A percentile compares a stretch with the other conserved stretches of the same genome.
phyloP scores from a whole-genome alignment of 2,329 filamentous ascomycete genomes.

The Aspergillus sp. region DNA sequence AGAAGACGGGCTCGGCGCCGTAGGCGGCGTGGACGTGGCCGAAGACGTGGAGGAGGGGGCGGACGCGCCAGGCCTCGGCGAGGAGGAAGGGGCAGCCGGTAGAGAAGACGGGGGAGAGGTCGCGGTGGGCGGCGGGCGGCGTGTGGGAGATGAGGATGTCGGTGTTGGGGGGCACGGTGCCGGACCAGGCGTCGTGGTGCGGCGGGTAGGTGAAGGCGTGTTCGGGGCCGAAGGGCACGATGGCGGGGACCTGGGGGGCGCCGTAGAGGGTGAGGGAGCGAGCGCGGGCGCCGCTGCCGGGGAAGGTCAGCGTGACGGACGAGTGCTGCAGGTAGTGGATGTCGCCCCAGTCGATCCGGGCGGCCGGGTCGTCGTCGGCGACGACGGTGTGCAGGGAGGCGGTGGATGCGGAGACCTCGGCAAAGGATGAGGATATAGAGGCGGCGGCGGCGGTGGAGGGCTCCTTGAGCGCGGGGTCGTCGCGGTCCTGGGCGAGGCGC shows the following conservation, averaged over 20 bases:
- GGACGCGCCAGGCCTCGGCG: constrained; percentile 70
- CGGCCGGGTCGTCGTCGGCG: constrained; percentile 44
- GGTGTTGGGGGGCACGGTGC: constrained; percentile 67
- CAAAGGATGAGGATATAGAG: constrained; percentile 17
- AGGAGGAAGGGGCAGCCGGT: constrained; percentile 72
- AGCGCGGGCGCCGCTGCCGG: constrained; percentile 44
- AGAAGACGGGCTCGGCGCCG: constrained; percentile 68
- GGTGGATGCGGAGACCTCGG: constrained; percentile 32
- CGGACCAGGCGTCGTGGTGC: constrained; percentile 67
- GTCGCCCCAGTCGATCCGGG: constrained; percentile 61
- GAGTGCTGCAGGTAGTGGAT: constrained; percentile 75
- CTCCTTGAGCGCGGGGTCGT: constrained; percentile 6
- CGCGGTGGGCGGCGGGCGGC: constrained; percentile 72
- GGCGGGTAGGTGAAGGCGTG: constrained; percentile 77
- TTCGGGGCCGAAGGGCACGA: constrained; percentile 64
- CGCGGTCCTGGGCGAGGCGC: constrained; percentile 56
- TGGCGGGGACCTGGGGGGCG: constrained; percentile 70
- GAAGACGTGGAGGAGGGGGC: constrained; percentile 75
- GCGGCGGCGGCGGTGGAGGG: no score
- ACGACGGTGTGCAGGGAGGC: constrained; percentile 39
- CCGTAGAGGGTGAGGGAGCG: constrained; percentile 73
- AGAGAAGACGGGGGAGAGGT: constrained; percentile 53
- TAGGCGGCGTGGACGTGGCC: constrained; percentile 79
- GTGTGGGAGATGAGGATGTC: constrained; percentile 81
- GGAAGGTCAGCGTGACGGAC: constrained; percentile 62